Base-by-base conservation (phyloP, 805 yeast species). In the Candida multigemmis region DNA sequence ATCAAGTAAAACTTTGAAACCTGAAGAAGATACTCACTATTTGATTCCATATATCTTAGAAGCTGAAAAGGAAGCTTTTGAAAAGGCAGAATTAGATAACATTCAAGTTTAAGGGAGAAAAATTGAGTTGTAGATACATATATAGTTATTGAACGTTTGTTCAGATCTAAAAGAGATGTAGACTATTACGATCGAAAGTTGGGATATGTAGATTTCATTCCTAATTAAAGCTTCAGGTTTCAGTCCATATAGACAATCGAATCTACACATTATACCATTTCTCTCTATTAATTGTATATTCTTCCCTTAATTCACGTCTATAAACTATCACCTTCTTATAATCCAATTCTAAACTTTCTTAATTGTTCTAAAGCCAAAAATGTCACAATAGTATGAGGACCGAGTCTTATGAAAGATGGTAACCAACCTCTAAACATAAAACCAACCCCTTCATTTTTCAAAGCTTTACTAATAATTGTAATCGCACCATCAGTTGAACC, bases 361-460 rank as follows among this genome's bases (percentile, higher is more conserved):
- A 77, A 54, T 42, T 77, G 79, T 46, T 77, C 85, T 30, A 77
- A 66, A 6, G 74, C 82, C 38, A 77, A 53, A 49, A 77, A 77
- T 1, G 81, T 77, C 12, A 77, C 65, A 29, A 77, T 75, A 0
- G 85, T 77, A 38, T 76, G 81, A 19, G 95, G 95, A 0, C 94
- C 94, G 35, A 84, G 63, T 46, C 95, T 72, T 5, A 83, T 70
- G 46, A 84, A 84, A 22, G 91, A 76, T 17, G 94, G 94, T 19
- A 80, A 57, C 95, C 95, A 84, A 14, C 95, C 95, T 51, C 94
- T 65, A 55, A 84, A 84, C 77, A 83, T 71, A 56, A 85, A 85
- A 1, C 75, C 68, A 9, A 72, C 62, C 13, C 95, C 95, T 52
- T 84, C 94, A 8, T 43, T 56, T 35, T 64, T 66, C 12, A 84